Evolutionary conservation across 1,284 basidiomycete species (phyloP).

Genomic region (Tilletia horrida): DNA sequence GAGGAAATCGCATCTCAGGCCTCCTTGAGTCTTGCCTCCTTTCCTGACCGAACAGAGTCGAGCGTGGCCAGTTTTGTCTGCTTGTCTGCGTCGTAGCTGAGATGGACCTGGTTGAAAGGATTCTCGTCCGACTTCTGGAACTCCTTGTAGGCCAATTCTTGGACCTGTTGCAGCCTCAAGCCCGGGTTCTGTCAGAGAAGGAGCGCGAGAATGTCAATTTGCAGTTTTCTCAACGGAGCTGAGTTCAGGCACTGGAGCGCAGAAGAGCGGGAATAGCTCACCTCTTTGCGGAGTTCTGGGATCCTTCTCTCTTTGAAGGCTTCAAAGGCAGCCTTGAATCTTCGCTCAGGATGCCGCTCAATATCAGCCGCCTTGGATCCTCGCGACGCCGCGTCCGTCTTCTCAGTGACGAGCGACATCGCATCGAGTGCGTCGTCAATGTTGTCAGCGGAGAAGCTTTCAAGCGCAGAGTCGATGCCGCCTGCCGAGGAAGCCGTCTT

Average conservation of each 20-base stretch:
- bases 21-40: slow-evolving; percentile 21
- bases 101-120: slow-evolving; percentile 64
- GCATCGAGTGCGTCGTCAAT: slow-evolving; percentile 90
- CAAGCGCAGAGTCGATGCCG: slow-evolving; percentile 38
- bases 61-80: slow-evolving; percentile 73
- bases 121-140: slow-evolving; percentile 74
- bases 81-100: slow-evolving; percentile 77
- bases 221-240: too few species aligned
- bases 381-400: slow-evolving; percentile 80
- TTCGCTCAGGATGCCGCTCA: slow-evolving; percentile 88
- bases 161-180: slow-evolving; percentile 77
- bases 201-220: neutral
- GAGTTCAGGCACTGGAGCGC: slow-evolving; percentile 26
- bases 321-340: slow-evolving; percentile 73
- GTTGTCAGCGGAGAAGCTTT: slow-evolving; percentile 72
- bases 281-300: slow-evolving; percentile 70
- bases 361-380: slow-evolving; percentile 67
- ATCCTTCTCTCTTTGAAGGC: slow-evolving; percentile 86
- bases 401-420: slow-evolving; percentile 80
- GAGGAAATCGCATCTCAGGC: slow-evolving; percentile 4
- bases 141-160: slow-evolving; percentile 55
- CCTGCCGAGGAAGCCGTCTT: slow-evolving; percentile 21
- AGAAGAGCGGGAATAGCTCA: slow-evolving; percentile 17
- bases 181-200: slow-evolving; percentile 68
- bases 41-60: slow-evolving; percentile 57